Evolutionary conservation across 768 basidiomycete genomes (phyloP).

Genomic region (Trametes cingulata): DNA sequence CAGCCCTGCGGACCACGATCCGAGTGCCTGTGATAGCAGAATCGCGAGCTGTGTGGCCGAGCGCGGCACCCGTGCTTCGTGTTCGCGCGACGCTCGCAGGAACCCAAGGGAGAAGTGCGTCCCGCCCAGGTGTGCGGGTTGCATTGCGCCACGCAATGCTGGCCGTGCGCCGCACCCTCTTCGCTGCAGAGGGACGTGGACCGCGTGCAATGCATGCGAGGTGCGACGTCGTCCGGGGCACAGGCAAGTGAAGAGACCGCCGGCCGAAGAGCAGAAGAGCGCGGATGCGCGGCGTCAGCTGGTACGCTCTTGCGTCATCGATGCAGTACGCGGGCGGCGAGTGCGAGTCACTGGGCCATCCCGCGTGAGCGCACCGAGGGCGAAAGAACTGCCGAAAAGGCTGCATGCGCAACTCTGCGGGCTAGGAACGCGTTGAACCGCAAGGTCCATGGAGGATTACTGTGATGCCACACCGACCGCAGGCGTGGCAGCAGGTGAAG

Average conservation of each 20-base stretch:
- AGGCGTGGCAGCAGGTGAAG: too few species aligned
- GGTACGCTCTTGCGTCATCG: conserved; percentile 9
- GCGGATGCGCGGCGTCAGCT: conserved; percentile 1
- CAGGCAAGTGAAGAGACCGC: too few species aligned
- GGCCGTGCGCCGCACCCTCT: background rate
- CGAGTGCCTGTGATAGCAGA: background rate
- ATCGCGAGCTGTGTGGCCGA: background rate
- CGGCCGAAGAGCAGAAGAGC: background rate
- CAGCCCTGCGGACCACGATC: too few species aligned
- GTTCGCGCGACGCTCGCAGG: conserved; percentile 13
- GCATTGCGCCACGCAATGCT: background rate
- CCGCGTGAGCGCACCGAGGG: background rate
- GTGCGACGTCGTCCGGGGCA: background rate
- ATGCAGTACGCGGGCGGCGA: background rate
- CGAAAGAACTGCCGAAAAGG: background rate
- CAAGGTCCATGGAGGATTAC: too few species aligned
- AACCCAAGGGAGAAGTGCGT: background rate
- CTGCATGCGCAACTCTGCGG: too few species aligned
- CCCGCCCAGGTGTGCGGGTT: background rate
- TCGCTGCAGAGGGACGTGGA: too few species aligned
- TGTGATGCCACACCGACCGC: too few species aligned
- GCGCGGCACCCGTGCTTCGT: background rate
- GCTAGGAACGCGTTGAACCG: too few species aligned
- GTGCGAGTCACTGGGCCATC: conserved; percentile 2
- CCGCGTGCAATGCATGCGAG: background rate